Evolutionary conservation across 306 rosid genomes (phyloP).

Genomic region (Myrica gale): DNA sequence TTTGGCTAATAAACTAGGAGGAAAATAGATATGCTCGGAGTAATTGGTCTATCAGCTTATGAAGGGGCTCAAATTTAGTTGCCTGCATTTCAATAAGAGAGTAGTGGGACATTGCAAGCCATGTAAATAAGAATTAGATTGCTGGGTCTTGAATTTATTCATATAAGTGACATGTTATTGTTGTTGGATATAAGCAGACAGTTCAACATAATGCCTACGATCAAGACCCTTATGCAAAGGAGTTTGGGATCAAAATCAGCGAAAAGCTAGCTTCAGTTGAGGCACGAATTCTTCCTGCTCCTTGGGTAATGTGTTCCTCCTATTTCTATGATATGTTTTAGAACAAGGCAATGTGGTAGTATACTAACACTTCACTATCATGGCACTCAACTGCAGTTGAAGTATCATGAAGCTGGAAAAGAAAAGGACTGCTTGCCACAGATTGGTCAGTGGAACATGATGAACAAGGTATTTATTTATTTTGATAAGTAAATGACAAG

Average conservation of each 20-base stretch:
- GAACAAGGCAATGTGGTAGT: background rate
- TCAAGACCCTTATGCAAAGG: slow-evolving; percentile 93
- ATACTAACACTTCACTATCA: slow-evolving; percentile 12
- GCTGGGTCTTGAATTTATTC: slow-evolving; percentile 4
- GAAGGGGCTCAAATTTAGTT: background rate
- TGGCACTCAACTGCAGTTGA: slow-evolving; percentile 54
- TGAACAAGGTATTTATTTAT: slow-evolving; percentile 89
- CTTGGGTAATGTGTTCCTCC: slow-evolving; percentile 71
- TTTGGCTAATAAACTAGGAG: background rate
- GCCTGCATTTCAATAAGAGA: background rate
- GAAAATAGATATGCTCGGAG: background rate
- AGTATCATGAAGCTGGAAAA: slow-evolving; percentile 91
- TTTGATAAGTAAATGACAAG: too few species aligned
- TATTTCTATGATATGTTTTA: slow-evolving; percentile 16
- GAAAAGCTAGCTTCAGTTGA: slow-evolving; percentile 88
- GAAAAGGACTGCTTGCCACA: slow-evolving; percentile 97
- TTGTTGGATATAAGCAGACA: slow-evolving; percentile 48
- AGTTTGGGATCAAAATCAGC: slow-evolving; percentile 85
- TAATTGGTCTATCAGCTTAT: slow-evolving; percentile 9
- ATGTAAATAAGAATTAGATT: background rate
- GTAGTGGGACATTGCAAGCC: background rate
- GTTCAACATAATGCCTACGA: slow-evolving; percentile 82
- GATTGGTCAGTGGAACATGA: slow-evolving; percentile 99
- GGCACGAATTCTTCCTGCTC: slow-evolving; percentile 97
- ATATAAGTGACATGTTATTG: slow-evolving; percentile 3